phyloP scores from a whole-genome alignment of 202 grass and related monocot species.

The Setaria viridis region DNA sequence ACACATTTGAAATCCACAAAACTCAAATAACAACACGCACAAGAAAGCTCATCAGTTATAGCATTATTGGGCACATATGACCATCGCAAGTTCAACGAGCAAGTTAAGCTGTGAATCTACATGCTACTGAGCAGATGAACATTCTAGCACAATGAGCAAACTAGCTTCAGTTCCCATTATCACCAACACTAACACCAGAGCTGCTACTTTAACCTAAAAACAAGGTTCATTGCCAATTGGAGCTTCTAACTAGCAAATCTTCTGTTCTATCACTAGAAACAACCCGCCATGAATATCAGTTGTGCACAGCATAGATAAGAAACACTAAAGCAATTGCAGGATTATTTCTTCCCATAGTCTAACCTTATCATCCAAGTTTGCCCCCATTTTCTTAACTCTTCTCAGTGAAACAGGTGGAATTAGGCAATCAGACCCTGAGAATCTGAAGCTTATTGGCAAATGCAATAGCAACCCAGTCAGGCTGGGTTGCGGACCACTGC shows the following conservation, averaged over 20 bases:
- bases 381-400: conserved; percentile 1
- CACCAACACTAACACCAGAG: conserved; percentile 35
- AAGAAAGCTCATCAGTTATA: conserved; percentile 9
- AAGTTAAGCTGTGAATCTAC: conserved; percentile 40
- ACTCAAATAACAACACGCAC: conserved; percentile 21
- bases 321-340: conserved; percentile 20
- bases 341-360: conserved; percentile 29
- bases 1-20: background rate
- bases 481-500: conserved; percentile 95
- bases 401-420: conserved; percentile 17
- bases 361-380: conserved; percentile 36
- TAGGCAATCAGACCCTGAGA: conserved; percentile 71
- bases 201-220: conserved; percentile 45
- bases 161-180: conserved; percentile 38
- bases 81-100: conserved; percentile 16
- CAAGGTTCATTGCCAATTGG: conserved; percentile 41
- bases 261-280: conserved; percentile 42
- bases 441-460: conserved; percentile 94
- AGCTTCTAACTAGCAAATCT: conserved; percentile 54
- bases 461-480: conserved; percentile 96
- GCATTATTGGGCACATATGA: conserved; percentile 9
- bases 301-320: conserved; percentile 36
- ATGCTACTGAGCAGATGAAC: conserved; percentile 19
- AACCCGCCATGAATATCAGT: conserved; percentile 26
- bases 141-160: conserved; percentile 26